Evolutionary conservation across 805 yeast species (phyloP).

Genomic region (Barnettozyma vustinii): DNA sequence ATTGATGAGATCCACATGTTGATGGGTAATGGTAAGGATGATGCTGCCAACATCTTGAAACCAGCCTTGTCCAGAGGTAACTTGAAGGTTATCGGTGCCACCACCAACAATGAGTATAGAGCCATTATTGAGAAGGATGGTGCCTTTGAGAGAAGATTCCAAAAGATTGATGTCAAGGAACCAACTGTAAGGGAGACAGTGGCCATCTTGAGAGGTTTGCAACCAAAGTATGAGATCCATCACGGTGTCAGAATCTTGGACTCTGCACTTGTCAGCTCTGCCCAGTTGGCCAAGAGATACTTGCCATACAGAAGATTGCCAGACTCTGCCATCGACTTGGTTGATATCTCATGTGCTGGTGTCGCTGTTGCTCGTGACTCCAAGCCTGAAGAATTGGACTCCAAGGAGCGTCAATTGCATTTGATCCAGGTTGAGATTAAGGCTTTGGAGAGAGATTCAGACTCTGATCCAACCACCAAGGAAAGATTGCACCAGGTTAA

Average conservation of each 20-base stretch:
- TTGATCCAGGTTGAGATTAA: conserved; percentile 92
- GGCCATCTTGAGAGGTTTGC: conserved; percentile 94
- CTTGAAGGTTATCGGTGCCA: conserved; percentile 97
- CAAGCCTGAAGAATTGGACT: conserved; percentile 93
- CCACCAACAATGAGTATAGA: conserved; percentile 92
- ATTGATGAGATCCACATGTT: conserved; percentile 98
- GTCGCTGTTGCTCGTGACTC: conserved; percentile 99
- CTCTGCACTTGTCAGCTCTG: conserved; percentile 89
- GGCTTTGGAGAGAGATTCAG: conserved; percentile 94
- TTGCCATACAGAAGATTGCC: conserved; percentile 94
- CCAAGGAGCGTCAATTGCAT: conserved; percentile 86
- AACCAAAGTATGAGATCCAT: conserved; percentile 91
- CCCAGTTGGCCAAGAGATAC: conserved; percentile 90
- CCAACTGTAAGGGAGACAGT: conserved; percentile 90
- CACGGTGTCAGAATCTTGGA: conserved; percentile 97
- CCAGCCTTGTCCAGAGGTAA: conserved; percentile 97
- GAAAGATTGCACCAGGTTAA: conserved; percentile 80
- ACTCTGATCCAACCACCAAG: conserved; percentile 72
- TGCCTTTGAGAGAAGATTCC: conserved; percentile 98
- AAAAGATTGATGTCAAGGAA: conserved; percentile 92
- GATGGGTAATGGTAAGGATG: conserved; percentile 98
- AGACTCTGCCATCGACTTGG: conserved; percentile 93
- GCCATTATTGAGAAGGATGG: conserved; percentile 93
- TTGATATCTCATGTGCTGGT: conserved; percentile 94
- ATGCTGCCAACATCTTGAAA: conserved; percentile 92